Base-by-base conservation (phyloP, 345 rosid genomes). In the Dimocarpus longan region DNA sequence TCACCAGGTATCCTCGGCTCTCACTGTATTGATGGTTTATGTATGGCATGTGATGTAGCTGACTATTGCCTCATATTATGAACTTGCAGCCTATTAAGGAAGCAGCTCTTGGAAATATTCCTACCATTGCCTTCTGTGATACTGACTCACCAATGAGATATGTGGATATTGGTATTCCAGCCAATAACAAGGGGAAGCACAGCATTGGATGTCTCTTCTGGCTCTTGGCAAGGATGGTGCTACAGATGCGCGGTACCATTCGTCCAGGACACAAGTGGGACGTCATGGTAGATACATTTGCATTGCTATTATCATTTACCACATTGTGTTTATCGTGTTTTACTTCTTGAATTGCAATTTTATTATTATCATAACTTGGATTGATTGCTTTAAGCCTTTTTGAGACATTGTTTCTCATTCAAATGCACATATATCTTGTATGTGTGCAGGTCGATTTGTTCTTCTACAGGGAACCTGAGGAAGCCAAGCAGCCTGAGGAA, bases 181-280 rank as follows among this genome's bases (percentile, higher is more conserved):
- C 99, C 59, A 95, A 93, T 72, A 95, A 95, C 90, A 95, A 95
- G 83, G 99, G 99, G 21, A 95, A 95, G 80, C 98, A 95, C 87
- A 90, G 96, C 85, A 95, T 93, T 74, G 98, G 98, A 0, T 95
- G 98, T 48, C 88, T 95, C 24, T 95, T 95, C 86, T 93, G 98
- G 98, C 89, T 95, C 63, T 85, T 95, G 80, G 98, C 98, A 15
- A 91, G 98, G 67, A 95, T 95, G 99, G 99, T 95, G 68, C 89
- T 91, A 67, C 98, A 95, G 80, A 95, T 95, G 99, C 98, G 99
- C 22, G 98, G 99, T 62, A 88, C 94, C 66, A 92, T 95, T 80
- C 88, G 88, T 4, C 93, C 88, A 18, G 91, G 90, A 8, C 91
- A 85, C 71, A 90, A 93, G 80, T 91, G 97, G 97, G 95, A 93